Evolutionary conservation across 257 asterid species (phyloP).

Genomic region (Scutellaria minor): DNA sequence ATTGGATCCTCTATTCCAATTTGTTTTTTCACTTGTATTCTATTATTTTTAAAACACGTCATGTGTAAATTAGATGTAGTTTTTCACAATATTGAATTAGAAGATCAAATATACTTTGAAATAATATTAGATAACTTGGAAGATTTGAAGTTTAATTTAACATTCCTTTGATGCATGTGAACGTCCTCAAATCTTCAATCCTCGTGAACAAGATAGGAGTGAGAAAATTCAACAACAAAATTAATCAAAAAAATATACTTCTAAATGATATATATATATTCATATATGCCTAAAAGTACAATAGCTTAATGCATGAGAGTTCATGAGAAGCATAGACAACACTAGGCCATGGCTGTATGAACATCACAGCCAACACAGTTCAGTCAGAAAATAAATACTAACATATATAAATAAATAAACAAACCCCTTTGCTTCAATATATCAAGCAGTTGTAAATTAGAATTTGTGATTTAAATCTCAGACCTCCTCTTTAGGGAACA

Average conservation of each 20-base stretch:
- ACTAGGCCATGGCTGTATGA: neutral
- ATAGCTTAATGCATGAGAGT: neutral
- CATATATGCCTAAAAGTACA: neutral
- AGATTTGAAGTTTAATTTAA: too few species aligned
- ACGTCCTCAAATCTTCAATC: too few species aligned
- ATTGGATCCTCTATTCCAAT: too few species aligned
- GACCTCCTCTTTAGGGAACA: constrained; percentile 38
- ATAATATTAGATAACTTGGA: too few species aligned
- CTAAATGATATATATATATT: neutral
- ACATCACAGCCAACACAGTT: constrained; percentile 13
- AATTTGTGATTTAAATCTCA: constrained; percentile 27
- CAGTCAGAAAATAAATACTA: constrained; percentile 25
- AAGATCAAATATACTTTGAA: too few species aligned
- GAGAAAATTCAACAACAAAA: neutral
- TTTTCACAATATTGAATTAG: too few species aligned
- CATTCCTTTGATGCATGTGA: too few species aligned
- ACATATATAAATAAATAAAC: constrained; percentile 13
- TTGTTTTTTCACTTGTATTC: too few species aligned
- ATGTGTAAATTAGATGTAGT: too few species aligned
- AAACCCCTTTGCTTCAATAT: neutral
- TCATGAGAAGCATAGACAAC: neutral
- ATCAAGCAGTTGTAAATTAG: constrained; percentile 18
- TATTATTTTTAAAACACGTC: too few species aligned
- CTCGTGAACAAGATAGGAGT: neutral
- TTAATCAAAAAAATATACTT: neutral